phyloP scores from a whole-genome alignment of 129 eudicot species.

The carrot (Daucus carota) region DNA sequence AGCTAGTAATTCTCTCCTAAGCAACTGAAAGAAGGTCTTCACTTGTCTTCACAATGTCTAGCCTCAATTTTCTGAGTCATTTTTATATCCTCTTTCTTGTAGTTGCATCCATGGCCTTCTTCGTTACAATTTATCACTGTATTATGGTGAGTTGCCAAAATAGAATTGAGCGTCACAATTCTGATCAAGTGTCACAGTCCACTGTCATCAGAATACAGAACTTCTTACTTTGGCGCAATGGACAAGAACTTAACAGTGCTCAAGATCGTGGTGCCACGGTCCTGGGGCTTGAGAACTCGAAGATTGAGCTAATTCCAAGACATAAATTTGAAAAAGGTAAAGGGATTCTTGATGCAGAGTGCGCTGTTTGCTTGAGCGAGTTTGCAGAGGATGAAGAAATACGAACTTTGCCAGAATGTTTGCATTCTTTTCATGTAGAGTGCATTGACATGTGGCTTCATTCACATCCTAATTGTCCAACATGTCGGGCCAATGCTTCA shows the following conservation, averaged over 20 bases:
- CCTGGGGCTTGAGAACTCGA: neutral
- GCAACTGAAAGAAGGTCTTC: neutral
- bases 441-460: conserved; percentile 29
- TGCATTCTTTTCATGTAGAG: conserved; percentile 22
- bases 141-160: neutral
- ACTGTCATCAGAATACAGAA: neutral
- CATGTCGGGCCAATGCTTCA: conserved; percentile 16
- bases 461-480: conserved; percentile 25
- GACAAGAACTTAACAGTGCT: neutral
- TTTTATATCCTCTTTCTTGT: neutral
- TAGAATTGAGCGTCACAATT: neutral
- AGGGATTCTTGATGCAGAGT: conserved; percentile 11
- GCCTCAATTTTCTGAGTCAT: neutral
- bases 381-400: conserved; percentile 22
- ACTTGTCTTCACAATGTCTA: neutral
- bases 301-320: conserved; percentile 9
- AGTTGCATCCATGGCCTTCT: neutral
- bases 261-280: neutral
- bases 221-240: neutral
- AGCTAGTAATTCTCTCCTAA: neutral
- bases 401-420: conserved; percentile 19
- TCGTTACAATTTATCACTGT: neutral
- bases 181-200: neutral
- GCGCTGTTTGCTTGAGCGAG: conserved; percentile 22
- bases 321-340: conserved; percentile 13